Evolutionary conservation across 768 basidiomycete species (phyloP).

Genomic region (Phylloporus rhodoxanthus): DNA sequence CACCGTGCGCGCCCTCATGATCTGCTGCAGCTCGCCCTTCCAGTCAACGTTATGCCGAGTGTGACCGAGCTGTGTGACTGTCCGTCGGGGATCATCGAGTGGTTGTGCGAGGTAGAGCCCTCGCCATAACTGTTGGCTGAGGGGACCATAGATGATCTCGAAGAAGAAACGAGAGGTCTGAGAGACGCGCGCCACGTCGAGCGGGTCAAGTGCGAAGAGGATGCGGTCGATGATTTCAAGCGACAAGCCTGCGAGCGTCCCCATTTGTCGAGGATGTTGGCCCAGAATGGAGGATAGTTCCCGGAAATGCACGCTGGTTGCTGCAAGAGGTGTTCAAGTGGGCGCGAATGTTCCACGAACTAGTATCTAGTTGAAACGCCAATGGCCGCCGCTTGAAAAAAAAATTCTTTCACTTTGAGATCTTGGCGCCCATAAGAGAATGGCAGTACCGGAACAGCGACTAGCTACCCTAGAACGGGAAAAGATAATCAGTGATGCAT

Average conservation of each 20-base stretch:
- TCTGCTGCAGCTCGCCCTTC: constrained; percentile 47
- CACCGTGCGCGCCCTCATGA: constrained; percentile 50
- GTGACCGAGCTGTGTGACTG: constrained; percentile 34
- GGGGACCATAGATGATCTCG: constrained; percentile 44
- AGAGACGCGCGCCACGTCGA: constrained; percentile 49
- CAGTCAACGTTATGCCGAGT: constrained; percentile 37
- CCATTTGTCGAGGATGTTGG: not conserved
- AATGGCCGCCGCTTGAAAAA: constrained; percentile 9
- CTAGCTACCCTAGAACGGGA: too few species aligned
- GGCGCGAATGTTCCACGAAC: constrained; percentile 1
- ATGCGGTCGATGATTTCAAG: constrained; percentile 57
- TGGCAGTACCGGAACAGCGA: not conserved
- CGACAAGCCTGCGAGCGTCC: constrained; percentile 41
- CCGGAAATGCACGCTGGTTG: not conserved
- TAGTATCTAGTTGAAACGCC: constrained; percentile 11
- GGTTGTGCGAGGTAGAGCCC: constrained; percentile 55
- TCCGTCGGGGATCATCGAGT: constrained; percentile 57
- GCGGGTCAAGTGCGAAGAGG: constrained; percentile 52
- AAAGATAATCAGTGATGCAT: too few species aligned
- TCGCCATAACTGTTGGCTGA: constrained; percentile 48
- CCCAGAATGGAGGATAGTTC: not conserved
- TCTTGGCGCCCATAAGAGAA: not conserved
- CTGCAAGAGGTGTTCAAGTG: not conserved
- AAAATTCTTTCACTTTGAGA: constrained; percentile 26
- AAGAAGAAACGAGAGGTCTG: constrained; percentile 45